Base-by-base conservation (phyloP, 352 stramenopile genomes). In the Pseudoperonospora humuli region DNA sequence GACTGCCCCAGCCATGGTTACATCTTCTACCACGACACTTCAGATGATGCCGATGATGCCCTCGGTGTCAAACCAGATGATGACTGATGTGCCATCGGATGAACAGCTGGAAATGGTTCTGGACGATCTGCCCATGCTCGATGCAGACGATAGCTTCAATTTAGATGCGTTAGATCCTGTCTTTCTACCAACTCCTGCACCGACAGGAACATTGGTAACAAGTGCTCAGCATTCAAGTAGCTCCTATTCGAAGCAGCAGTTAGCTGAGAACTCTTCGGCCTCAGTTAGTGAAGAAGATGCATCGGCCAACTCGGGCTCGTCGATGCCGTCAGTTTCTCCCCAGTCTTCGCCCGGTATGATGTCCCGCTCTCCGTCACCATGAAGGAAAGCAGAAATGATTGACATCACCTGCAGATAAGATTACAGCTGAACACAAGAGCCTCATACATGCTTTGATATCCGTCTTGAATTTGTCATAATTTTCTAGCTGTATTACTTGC, bases 101-200 rank as follows among this genome's bases (percentile, higher is more conserved):
- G 75, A 87, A 45, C 75, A 87, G 41, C 57, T 87, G 17, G 75
- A 87, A 33, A 70, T 76, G 45, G 75, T 57, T 26, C 61, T 87
- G 6, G 75, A 85, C 33, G 75, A 87, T 39, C 52, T 87, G 18
- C 75, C 75, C 18, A 75, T 87, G 57, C 69, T 87, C 14, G 73
- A 85, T 61, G 67, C 70, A 6, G 75, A 87, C 39, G 70, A 82
- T 33, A 75, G 68, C 41, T 60, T 87, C 24, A 62, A 66, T 47
- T 51, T 70, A 36, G 68, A 74, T 45, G 62, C 50, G 21, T 46
- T 71, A 37, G 57, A 67, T 36, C 48, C 56, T 26, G 51, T 48
- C 1, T 67, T 61, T 25, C 31, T 70, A 41, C 49, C 59, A n/a
- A 53, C 55, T 17, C 54, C 59, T 24, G 39, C 34, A 14, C 41